These are phyloP conservation scores for Ceratocystis eucalypticola DNA, from an alignment of 2,329 filamentous ascomycete species.

Conservation along the genomic window DNA sequence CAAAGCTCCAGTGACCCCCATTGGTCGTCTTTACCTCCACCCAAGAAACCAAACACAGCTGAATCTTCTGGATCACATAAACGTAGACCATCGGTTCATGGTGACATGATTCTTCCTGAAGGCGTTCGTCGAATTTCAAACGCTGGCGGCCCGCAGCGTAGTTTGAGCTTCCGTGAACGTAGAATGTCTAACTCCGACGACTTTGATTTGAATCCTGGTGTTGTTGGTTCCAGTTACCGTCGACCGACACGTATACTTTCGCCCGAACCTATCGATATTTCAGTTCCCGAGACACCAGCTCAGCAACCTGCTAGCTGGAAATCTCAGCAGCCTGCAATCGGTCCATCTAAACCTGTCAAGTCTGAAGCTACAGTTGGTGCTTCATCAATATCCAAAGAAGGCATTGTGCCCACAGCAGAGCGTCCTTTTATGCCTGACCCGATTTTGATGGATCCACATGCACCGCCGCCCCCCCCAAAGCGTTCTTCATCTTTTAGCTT, in stretches of 20 bases:
- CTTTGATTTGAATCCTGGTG: background rate
- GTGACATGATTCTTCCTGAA: slow-evolving; percentile 13
- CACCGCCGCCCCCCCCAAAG: slow-evolving; percentile 23
- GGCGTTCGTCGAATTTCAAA: background rate
- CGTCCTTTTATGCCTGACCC: slow-evolving; percentile 18
- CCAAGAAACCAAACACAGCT: slow-evolving; percentile 1
- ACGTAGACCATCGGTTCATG: slow-evolving; percentile 12
- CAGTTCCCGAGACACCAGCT: background rate
- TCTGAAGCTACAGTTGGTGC: background rate
- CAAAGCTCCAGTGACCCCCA: slow-evolving; percentile 6
- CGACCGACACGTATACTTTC: background rate
- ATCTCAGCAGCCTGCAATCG: background rate
- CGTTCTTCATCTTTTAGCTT: slow-evolving; percentile 26
- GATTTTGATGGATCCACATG: slow-evolving; percentile 20
- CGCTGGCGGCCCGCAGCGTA: slow-evolving; percentile 6
- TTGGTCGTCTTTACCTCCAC: background rate
- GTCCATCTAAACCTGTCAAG: background rate
- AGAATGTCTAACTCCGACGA: slow-evolving; percentile 9
- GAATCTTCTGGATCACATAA: slow-evolving; percentile 13
- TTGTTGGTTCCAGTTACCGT: slow-evolving; percentile 13
- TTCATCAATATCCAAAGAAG: background rate
- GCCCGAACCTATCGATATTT: slow-evolving; percentile 8
- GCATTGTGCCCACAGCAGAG: background rate
- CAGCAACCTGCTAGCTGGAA: background rate
- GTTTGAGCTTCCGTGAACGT: slow-evolving; percentile 14